These are phyloP conservation scores for Salinomyces thailandicus DNA, from an alignment of 2,329 filamentous ascomycete genomes.

Conservation along the genomic window DNA sequence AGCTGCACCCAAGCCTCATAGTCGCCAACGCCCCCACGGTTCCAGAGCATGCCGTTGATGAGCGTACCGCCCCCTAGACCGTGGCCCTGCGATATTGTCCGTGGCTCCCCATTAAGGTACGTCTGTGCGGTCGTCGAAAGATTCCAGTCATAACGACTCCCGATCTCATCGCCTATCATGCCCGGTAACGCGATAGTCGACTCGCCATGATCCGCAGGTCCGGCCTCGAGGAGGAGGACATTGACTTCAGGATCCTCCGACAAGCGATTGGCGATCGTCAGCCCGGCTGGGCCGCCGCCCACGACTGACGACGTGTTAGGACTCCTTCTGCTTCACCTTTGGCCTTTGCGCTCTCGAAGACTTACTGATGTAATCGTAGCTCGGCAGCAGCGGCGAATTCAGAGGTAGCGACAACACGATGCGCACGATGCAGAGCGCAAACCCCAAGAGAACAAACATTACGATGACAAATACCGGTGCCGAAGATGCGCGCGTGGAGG, in stretches of 20 bases:
- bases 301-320: constrained; percentile 20
- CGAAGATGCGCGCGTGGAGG: background rate
- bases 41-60: constrained; percentile 27
- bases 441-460: constrained; percentile 8
- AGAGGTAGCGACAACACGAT: constrained; percentile 15
- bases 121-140: constrained; percentile 17
- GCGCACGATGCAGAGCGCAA: constrained; percentile 2
- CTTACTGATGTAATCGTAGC: constrained; percentile 23
- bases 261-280: constrained; percentile 23
- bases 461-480: background rate
- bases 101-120: constrained; percentile 16
- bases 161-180: constrained; percentile 19
- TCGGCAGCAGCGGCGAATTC: constrained; percentile 19
- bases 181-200: constrained; percentile 17
- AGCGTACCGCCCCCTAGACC: constrained; percentile 26
- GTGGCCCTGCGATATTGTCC: constrained; percentile 18
- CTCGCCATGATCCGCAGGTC: constrained; percentile 16
- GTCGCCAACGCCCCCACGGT: constrained; percentile 36
- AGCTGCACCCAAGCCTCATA: constrained; percentile 49
- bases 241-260: constrained; percentile 21
- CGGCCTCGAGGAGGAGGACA: constrained; percentile 25
- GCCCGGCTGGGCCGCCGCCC: constrained; percentile 21
- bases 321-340: too few species aligned
- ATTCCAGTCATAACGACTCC: constrained; percentile 22
- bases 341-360: too few species aligned